A percentile compares a stretch with the other conserved stretches of the same genome.
These are phyloP conservation scores for Adansonia rubrostipa DNA, from an alignment of 441 rosid genomes.

Conservation along the genomic window DNA sequence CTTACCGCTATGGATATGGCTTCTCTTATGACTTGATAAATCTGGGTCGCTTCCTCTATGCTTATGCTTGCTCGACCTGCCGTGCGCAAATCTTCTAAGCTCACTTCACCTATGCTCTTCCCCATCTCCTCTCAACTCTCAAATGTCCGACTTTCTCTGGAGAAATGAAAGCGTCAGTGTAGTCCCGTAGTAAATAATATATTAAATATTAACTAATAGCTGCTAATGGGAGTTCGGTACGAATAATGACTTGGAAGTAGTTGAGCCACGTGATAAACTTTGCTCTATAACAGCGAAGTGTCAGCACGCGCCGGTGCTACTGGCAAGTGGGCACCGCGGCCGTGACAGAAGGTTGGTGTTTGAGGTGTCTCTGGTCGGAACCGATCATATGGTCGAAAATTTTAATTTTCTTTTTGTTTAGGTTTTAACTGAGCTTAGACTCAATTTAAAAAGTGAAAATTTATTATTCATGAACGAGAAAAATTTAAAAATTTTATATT, in stretches of 20 bases:
- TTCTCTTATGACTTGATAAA: conserved; percentile 42
- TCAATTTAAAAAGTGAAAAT: too few species aligned
- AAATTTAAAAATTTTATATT: too few species aligned
- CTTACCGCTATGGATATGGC: conserved; percentile 35
- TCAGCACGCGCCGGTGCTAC: too few species aligned
- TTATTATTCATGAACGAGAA: too few species aligned
- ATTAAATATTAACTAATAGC: not conserved
- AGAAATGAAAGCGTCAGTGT: not conserved
- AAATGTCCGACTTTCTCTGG: not conserved
- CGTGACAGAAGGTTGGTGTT: too few species aligned
- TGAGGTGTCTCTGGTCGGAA: too few species aligned
- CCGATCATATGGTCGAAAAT: too few species aligned
- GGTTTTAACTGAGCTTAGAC: too few species aligned
- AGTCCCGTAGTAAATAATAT: not conserved
- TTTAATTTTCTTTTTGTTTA: too few species aligned
- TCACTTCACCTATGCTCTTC: conserved; percentile 52
- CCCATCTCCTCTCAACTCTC: conserved; percentile 27
- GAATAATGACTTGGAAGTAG: not conserved
- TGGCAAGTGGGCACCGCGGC: too few species aligned
- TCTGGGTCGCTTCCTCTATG: conserved; percentile 47
- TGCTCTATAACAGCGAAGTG: too few species aligned
- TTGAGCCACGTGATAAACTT: not conserved
- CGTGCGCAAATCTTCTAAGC: conserved; percentile 50
- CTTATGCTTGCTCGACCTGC: conserved; percentile 56
- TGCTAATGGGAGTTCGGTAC: not conserved